Evolutionary conservation across 129 eudicot genomes (phyloP).

Genomic region (Pittosporum tobira): DNA sequence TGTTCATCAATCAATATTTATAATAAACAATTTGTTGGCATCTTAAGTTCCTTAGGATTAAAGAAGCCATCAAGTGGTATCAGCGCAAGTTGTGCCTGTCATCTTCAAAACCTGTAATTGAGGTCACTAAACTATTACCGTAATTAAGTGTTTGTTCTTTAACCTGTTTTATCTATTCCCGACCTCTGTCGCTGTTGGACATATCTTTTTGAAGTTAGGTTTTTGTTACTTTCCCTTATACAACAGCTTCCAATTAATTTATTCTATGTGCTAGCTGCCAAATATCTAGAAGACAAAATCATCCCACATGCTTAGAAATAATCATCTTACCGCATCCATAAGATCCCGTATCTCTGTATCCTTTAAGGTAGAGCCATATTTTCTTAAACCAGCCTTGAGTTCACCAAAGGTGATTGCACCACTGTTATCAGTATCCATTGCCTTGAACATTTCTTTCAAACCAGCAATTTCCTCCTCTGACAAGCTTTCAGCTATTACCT

Average conservation of each 20-base stretch:
- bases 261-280: not conserved
- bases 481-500: conserved; percentile 94
- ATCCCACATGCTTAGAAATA: not conserved
- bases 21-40: too few relatives aligned
- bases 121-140: not conserved
- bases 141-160: too few relatives aligned
- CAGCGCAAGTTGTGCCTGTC: too few relatives aligned
- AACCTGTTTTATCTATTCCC: not conserved
- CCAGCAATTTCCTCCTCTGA: conserved; percentile 98
- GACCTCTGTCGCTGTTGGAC: not conserved
- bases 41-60: too few relatives aligned
- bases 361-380: conserved; percentile 79
- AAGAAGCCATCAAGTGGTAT: too few relatives aligned
- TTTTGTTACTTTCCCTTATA: too few relatives aligned
- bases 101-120: too few relatives aligned
- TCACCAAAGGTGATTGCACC: conserved; percentile 92
- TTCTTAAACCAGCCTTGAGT: conserved; percentile 79
- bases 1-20: too few relatives aligned
- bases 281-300: not conserved
- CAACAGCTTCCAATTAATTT: not conserved
- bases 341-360: conserved; percentile 91
- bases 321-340: conserved; percentile 77
- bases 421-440: conserved; percentile 89
- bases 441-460: conserved; percentile 72
- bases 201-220: too few relatives aligned